Percentiles rank a stretch among this genome's conserved stretches.
phyloP scores from a whole-genome alignment of 495 filamentous ascomycete species.

The Talaromyces borbonicus region DNA sequence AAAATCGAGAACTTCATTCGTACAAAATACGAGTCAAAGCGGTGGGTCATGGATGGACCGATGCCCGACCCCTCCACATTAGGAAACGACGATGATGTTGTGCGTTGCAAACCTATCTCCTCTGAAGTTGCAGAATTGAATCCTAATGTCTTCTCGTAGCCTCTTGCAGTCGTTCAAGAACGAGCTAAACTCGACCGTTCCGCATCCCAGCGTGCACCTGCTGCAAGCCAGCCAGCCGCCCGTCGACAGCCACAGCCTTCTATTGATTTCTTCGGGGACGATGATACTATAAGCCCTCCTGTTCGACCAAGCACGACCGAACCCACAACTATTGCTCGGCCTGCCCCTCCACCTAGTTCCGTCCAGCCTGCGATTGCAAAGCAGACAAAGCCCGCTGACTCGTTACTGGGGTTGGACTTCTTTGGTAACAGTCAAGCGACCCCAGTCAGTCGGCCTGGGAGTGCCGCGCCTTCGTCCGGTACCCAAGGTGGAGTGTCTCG shows the following conservation, averaged over 20 bases:
- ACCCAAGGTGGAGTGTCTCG: constrained; percentile 56
- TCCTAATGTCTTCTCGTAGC: constrained; percentile 33
- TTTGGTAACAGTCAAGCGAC: constrained; percentile 61
- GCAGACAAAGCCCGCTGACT: constrained; percentile 65
- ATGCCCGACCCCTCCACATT: constrained; percentile 88
- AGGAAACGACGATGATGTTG: constrained; percentile 69
- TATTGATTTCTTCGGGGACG: constrained; percentile 57
- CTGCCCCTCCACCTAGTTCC: constrained; percentile 55
- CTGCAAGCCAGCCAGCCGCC: constrained; percentile 30
- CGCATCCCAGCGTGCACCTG: constrained; percentile 30
- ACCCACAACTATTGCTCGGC: constrained; percentile 36
- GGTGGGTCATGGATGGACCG: constrained; percentile 95
- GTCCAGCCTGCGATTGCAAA: constrained; percentile 53
- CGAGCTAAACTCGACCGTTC: constrained; percentile 59
- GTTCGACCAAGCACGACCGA: constrained; percentile 59
- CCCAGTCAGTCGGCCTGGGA: constrained; percentile 57
- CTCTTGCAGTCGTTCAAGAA: constrained; percentile 63
- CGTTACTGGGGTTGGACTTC: constrained; percentile 88
- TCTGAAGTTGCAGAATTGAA: constrained; percentile 2
- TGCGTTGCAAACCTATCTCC: constrained; percentile 19
- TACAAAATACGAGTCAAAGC: constrained; percentile 95
- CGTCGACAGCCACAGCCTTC: constrained; percentile 31
- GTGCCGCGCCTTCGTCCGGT: constrained; percentile 52
- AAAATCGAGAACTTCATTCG: constrained; percentile 99
- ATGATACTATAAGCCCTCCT: constrained; percentile 44